Conservation (phyloP, 2,329 filamentous ascomycete species). For the Sporothrix luriei region DNA sequence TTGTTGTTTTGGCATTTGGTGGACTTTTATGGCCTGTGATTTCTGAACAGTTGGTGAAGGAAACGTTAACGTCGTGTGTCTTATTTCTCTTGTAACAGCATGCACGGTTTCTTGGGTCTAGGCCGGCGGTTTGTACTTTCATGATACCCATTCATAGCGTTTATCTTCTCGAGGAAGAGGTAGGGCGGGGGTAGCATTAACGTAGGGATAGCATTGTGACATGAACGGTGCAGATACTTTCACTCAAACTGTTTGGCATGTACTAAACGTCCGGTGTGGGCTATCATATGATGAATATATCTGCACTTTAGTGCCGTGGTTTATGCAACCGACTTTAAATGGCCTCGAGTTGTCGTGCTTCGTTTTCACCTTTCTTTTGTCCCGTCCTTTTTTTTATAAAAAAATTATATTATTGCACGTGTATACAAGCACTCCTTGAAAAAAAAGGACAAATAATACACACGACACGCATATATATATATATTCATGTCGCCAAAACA, state of each 20-base stretch:
- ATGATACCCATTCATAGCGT: constrained; percentile 20
- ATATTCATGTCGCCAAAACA: too few relatives aligned
- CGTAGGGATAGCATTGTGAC: not conserved
- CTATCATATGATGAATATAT: not conserved
- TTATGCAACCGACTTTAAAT: not conserved
- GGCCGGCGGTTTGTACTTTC: constrained; percentile 7
- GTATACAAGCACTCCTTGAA: too few relatives aligned
- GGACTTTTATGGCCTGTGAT: not conserved
- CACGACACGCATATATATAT: not conserved
- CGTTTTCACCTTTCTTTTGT: not conserved
- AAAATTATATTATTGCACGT: not conserved
- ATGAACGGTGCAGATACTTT: too few relatives aligned
- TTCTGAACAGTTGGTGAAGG: not conserved
- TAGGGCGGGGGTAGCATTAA: not conserved
- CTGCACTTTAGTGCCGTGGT: not conserved
- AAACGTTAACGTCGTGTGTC: too few relatives aligned
- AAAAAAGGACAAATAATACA: not conserved
- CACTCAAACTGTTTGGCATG: too few relatives aligned
- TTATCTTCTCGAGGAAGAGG: not conserved
- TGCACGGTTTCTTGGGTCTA: not conserved
- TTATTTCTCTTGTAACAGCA: not conserved
- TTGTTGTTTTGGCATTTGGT: not conserved
- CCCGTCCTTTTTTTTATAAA: not conserved
- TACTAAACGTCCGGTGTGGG: too few relatives aligned
- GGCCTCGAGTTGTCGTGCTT: too few relatives aligned